Base-by-base conservation (phyloP, 2,329 filamentous ascomycete species). In the Cladorrhinum sp. region DNA sequence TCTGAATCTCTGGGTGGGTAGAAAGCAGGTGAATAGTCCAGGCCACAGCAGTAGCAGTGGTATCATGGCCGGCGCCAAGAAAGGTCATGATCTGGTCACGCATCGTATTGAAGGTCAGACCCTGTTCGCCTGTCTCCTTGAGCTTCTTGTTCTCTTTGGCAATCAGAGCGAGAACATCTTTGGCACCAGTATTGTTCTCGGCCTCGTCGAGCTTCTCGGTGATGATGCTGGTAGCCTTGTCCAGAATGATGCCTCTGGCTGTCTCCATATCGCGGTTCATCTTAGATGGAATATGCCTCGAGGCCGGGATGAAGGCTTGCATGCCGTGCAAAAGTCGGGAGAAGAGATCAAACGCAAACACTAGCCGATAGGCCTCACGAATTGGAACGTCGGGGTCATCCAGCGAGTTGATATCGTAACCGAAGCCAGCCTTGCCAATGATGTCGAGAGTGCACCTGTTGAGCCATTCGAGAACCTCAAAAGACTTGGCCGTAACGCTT, bases 371-470 rank as follows among this genome's bases (percentile, higher is more conserved):
- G 4, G 75, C 75, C 64, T 76, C 69, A 20, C 74, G 70, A 55
- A 78, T 66, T 18, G 72, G 74, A 1, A 71, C 70, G 5, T 75
- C 68, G 0, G 74, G 71, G 56, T 77, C 55, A 45, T 72, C 67
- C 4, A 78, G 72, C 0, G 75, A 77, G 65, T 74, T 69, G 60
- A 78, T 72, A 16, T 77, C 73, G 57, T 73, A 74, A 6, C 76
- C 75, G 50, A 78, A 76, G 8, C 76, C 76, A 10, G 75, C 76
- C 61, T 72, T 70, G 49, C 73, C 75, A 55, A 78, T 77, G 61
- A 78, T 78, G 66, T 78, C 77, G 20, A 78, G 72, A 0, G 76
- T 78, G 32, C 74, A 73, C 22, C 76, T 69, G 67, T 77, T 77
- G n/a, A 77, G 68, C 75, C 76, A 78, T 58, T 78, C 75, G 10